Evolutionary conservation across 2,329 filamentous ascomycete species (phyloP).

Genomic region (Claviceps sp.): DNA sequence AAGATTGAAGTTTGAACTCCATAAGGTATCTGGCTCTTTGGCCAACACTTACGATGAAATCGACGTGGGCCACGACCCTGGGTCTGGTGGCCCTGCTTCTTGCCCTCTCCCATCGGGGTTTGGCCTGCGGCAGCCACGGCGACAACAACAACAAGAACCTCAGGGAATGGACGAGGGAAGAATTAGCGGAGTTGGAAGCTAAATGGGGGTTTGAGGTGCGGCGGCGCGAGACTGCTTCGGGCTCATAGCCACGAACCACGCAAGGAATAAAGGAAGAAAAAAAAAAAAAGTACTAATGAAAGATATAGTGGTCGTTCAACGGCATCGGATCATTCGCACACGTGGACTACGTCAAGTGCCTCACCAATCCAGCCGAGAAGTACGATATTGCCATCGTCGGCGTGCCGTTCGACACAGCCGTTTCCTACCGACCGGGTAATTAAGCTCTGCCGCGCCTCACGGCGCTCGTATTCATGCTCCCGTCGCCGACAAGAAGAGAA

Average conservation of each 20-base stretch:
- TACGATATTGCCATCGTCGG: slow-evolving; percentile 64
- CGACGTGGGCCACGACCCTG: background rate
- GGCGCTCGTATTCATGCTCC: background rate
- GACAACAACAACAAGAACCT: slow-evolving; percentile 26
- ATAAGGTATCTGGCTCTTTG: too few species aligned
- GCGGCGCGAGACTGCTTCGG: too few species aligned
- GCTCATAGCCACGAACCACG: too few species aligned
- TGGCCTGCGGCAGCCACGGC: slow-evolving; percentile 6
- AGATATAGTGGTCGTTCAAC: slow-evolving; percentile 38
- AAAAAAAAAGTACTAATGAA: background rate
- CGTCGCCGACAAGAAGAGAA: too few species aligned
- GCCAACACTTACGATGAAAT: too few species aligned
- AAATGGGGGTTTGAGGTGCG: slow-evolving; percentile 45
- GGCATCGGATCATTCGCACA: slow-evolving; percentile 68
- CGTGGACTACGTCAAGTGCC: slow-evolving; percentile 53
- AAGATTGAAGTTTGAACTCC: too few species aligned
- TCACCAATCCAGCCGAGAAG: slow-evolving; percentile 47
- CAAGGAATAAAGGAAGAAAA: background rate
- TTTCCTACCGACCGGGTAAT: slow-evolving; percentile 52
- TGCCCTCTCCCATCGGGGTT: background rate
- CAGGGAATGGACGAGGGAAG: slow-evolving; percentile 34
- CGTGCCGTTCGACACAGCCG: slow-evolving; percentile 61
- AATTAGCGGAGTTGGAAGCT: slow-evolving; percentile 36
- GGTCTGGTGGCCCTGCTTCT: background rate
- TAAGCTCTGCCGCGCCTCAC: too few species aligned